phyloP scores from a whole-genome alignment of 1,284 basidiomycete species.

The Ganoderma meredithae region DNA sequence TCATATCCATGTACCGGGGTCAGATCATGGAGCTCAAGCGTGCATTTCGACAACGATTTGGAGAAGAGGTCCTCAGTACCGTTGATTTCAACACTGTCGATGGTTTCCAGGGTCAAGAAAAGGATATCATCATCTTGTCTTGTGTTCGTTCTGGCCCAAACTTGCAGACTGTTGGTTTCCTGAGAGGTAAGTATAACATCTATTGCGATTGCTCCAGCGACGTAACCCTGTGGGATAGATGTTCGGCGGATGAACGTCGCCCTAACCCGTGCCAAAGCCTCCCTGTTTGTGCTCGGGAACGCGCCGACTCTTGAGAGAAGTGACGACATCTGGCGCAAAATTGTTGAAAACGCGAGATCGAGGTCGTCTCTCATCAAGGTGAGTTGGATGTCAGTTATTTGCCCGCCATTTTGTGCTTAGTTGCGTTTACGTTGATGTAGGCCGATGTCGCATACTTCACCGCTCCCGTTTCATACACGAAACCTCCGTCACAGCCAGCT shows the following conservation, averaged over 20 bases:
- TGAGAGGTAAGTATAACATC: constrained; percentile 63
- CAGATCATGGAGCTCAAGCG: constrained; percentile 85
- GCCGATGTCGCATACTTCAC: constrained; percentile 50
- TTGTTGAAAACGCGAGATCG: constrained; percentile 78
- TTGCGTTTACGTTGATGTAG: constrained; percentile 35
- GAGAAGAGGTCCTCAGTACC: constrained; percentile 70
- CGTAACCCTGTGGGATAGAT: constrained; percentile 53
- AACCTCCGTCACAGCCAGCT: constrained; percentile 21
- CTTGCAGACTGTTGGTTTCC: constrained; percentile 85
- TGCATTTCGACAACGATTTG: constrained; percentile 79
- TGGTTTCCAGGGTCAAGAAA: constrained; percentile 98
- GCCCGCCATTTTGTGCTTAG: background rate
- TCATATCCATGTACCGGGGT: constrained; percentile 96
- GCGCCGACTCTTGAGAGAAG: constrained; percentile 87
- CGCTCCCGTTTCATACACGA: constrained; percentile 28
- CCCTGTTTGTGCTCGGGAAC: constrained; percentile 94
- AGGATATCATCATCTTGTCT: constrained; percentile 95
- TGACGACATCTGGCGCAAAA: constrained; percentile 81
- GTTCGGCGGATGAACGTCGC: constrained; percentile 96
- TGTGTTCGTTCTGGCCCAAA: constrained; percentile 92
- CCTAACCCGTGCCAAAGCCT: constrained; percentile 93
- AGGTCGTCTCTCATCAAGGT: constrained; percentile 64
- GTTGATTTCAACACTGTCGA: constrained; percentile 99
- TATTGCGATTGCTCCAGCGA: constrained; percentile 17
- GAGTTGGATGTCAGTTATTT: constrained; percentile 32